These are phyloP conservation scores for Stachybotrys chartarum DNA, from an alignment of 2,329 filamentous ascomycete species.

Conservation along the genomic window DNA sequence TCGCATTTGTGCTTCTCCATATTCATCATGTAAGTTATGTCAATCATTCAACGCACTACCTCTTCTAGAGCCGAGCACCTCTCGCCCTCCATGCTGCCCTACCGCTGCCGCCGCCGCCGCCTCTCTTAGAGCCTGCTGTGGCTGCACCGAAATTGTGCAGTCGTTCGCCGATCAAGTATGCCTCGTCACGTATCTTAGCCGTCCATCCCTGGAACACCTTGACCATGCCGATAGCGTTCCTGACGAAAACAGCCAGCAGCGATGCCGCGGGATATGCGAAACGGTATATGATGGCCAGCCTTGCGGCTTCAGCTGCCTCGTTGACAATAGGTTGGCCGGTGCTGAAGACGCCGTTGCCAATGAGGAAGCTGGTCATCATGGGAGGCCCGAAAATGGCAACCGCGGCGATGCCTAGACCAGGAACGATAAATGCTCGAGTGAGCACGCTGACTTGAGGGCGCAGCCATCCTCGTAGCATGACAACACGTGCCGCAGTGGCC, in stretches of 20 bases:
- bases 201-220: slow-evolving; percentile 69
- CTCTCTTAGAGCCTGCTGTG: slow-evolving; percentile 26
- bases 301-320: slow-evolving; percentile 18
- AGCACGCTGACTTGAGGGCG: slow-evolving; percentile 72
- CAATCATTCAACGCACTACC: neutral
- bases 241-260: slow-evolving; percentile 37
- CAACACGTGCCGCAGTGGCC: slow-evolving; percentile 65
- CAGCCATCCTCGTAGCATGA: slow-evolving; percentile 68
- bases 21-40: neutral
- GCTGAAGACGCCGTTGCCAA: slow-evolving; percentile 15
- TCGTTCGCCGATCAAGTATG: slow-evolving; percentile 89
- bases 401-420: slow-evolving; percentile 54
- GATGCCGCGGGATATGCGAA: slow-evolving; percentile 64
- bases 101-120: slow-evolving; percentile 11
- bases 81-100: slow-evolving; percentile 26
- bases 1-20: neutral
- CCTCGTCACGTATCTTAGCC: slow-evolving; percentile 80
- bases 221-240: slow-evolving; percentile 41
- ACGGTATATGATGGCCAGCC: slow-evolving; percentile 37
- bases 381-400: slow-evolving; percentile 60
- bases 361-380: slow-evolving; percentile 36
- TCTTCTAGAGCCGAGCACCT: slow-evolving; percentile 15
- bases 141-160: slow-evolving; percentile 80
- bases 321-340: slow-evolving; percentile 10
- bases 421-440: slow-evolving; percentile 81